Evolutionary conservation across 2,329 filamentous ascomycete species (phyloP).

Genomic region (Fusarium pininemorale): DNA sequence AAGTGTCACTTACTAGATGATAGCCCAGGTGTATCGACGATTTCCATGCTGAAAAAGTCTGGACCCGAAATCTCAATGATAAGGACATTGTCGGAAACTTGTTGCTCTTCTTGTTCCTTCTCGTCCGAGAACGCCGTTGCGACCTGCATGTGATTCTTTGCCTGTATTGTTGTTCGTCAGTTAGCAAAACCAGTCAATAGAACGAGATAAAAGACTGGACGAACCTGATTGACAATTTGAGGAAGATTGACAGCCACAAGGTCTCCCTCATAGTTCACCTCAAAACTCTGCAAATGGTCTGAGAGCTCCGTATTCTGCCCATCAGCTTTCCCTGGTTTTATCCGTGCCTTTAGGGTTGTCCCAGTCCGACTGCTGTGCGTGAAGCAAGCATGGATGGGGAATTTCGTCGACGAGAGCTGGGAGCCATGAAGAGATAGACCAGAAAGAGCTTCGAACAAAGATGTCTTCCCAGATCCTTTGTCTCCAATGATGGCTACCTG

Average conservation of each 20-base stretch:
- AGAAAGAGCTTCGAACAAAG: neutral
- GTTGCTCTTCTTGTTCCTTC: neutral
- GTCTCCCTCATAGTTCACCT: neutral
- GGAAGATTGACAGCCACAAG: neutral
- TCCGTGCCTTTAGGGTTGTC: neutral
- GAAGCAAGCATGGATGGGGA: neutral
- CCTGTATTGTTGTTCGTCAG: rapidly evolving
- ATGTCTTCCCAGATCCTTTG: neutral
- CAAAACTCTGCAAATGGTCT: neutral
- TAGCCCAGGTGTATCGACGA: neutral
- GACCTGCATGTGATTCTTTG: neutral
- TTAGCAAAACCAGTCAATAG: rapidly evolving
- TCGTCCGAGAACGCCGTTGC: neutral
- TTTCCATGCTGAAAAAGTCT: neutral
- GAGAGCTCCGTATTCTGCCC: neutral
- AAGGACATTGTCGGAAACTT: neutral
- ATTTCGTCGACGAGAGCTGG: neutral
- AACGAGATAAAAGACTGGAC: rapidly evolving
- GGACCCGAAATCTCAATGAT: neutral
- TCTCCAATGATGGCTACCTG: neutral
- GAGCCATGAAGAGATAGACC: neutral
- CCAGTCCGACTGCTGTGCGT: neutral
- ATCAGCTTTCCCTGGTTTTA: neutral
- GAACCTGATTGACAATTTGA: neutral
- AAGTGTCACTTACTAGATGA: neutral